Evolutionary conservation across 345 rosid genomes (phyloP), one percentile per base, ranked within the genome.

Genomic region (Ceriops zippeliana): DNA sequence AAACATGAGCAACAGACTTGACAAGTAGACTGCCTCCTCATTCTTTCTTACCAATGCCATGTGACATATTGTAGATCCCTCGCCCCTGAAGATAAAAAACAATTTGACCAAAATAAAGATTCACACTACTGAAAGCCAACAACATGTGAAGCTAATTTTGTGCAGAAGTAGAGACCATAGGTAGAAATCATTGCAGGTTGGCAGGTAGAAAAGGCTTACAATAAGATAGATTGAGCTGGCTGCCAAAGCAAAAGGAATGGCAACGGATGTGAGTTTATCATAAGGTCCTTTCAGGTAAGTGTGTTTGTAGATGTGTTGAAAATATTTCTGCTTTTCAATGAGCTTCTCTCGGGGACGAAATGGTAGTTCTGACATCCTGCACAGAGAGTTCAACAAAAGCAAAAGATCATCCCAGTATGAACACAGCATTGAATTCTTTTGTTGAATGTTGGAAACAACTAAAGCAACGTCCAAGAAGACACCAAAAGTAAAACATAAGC

Each of bases 231-330:
- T 56, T 28, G 87, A 53, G 60, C 72, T 69, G 31, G 69, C 93
- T 5, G 91, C 96, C 74, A 95, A 83, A 31, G 92, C 89, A 34
- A 79, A 35, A 28, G 96, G 97, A 74, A 90, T 90, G n/a, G 93
- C 96, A 28, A 91, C 89, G 3, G 99, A 91, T 63, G 96, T 88
- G 80, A 95, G 61, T 88, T 81, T 91, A 72, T 95, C 99, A 32
- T 68, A 66, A 28, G 84, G 96, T 49, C 97, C 96, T 78, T 91
- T 93, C 64, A 93, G 65, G 79, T 93, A 78, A 19, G 93, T 91
- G 83, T 87, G 86, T 71, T 75, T 93, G 8, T 88, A 89, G 73
- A 91, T 76, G 79, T 75, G 84, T 60, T 93, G 99, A 71, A 87
- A 95, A 71, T 71, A 77, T 75, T 76, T 91, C 75, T 93, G 98